Conservation (phyloP, 2,329 filamentous ascomycete species). For the Phialemoniopsis sp. region DNA sequence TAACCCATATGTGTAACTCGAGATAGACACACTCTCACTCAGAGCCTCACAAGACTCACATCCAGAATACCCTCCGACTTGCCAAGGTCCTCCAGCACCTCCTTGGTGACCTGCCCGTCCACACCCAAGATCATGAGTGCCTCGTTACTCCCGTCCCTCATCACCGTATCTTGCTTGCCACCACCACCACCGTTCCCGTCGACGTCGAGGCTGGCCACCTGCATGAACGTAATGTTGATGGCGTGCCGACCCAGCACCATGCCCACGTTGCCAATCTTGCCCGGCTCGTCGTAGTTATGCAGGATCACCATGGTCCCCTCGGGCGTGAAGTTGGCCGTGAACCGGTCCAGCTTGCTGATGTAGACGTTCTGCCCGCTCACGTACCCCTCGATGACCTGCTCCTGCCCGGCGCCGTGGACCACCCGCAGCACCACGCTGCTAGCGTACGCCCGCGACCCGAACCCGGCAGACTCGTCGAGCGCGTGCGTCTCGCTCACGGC, state of each 20-base stretch:
- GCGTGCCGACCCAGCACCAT: constrained; percentile 63
- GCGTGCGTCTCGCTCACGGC: constrained; percentile 70
- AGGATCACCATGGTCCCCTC: constrained; percentile 73
- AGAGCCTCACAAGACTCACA: constrained; percentile 48
- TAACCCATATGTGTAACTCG: background rate
- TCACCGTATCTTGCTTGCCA: constrained; percentile 12
- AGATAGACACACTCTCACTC: background rate
- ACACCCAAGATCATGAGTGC: constrained; percentile 81
- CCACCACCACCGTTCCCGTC: constrained; percentile 11
- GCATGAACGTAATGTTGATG: constrained; percentile 81
- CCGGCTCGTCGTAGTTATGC: constrained; percentile 76
- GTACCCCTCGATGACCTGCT: constrained; percentile 60
- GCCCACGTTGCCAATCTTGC: constrained; percentile 79
- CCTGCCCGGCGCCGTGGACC: constrained; percentile 21
- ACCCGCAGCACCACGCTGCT: constrained; percentile 68
- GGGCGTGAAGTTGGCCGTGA: constrained; percentile 69
- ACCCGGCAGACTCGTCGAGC: constrained; percentile 38
- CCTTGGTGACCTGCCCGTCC: constrained; percentile 57
- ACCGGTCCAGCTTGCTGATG: constrained; percentile 70
- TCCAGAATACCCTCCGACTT: constrained; percentile 49
- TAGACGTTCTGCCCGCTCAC: constrained; percentile 59
- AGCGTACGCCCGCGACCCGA: constrained; percentile 59
- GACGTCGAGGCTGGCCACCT: constrained; percentile 55
- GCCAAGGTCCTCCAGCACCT: constrained; percentile 45
- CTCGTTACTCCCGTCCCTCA: constrained; percentile 47